Evolutionary conservation across 192 early-diverging fungal genomes (phyloP).

Genomic region (Backusella liffmaniae): DNA sequence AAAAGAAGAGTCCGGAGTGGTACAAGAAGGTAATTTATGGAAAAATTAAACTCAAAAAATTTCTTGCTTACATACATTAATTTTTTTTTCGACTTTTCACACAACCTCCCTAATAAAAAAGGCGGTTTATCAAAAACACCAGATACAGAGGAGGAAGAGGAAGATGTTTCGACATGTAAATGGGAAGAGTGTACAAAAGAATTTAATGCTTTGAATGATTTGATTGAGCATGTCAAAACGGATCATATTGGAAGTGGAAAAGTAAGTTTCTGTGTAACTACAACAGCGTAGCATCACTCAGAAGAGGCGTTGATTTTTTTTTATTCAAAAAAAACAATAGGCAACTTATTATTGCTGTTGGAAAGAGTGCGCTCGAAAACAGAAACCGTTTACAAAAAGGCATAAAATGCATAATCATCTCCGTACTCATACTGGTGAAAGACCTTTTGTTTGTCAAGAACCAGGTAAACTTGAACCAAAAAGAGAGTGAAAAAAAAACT

Average conservation of each 20-base stretch:
- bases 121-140: neutral
- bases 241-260: conserved; percentile 57
- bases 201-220: conserved; percentile 41
- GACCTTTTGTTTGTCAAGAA: conserved; percentile 65
- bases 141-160: conserved; percentile 19
- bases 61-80: neutral
- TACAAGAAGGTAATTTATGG: conserved; percentile 1
- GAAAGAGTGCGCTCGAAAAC: conserved; percentile 51
- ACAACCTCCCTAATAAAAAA: neutral
- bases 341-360: conserved; percentile 50
- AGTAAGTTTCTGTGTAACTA: conserved; percentile 30
- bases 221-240: conserved; percentile 52
- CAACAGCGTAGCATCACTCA: neutral
- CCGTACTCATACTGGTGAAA: conserved; percentile 76
- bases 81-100: neutral
- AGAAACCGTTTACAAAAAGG: conserved; percentile 67
- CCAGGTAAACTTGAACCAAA: conserved; percentile 23
- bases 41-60: neutral
- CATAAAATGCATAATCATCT: conserved; percentile 75
- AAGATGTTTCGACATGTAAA: conserved; percentile 39
- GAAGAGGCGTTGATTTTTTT: neutral
- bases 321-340: conserved; percentile 14
- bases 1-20: conserved; percentile 8
- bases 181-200: conserved; percentile 52
- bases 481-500: neutral